Evolutionary conservation across 805 yeast genomes (phyloP).

Genomic region (Pichia nanzhaoensis): DNA sequence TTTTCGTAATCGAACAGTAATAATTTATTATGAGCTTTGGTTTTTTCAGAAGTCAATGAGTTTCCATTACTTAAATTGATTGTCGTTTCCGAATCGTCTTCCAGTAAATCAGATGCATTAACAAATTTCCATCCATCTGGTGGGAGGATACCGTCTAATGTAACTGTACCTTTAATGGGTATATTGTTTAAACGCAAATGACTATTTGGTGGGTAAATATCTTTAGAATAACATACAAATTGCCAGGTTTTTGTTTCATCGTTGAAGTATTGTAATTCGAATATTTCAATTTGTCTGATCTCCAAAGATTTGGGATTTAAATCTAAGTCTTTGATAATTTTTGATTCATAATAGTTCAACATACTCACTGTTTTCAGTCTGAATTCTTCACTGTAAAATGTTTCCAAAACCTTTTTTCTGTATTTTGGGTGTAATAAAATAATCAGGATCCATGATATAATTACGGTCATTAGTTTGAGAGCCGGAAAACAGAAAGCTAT

Average conservation of each 20-base stretch:
- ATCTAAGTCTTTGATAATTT: conserved; percentile 34
- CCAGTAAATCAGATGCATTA: conserved; percentile 3
- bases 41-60: too few species aligned
- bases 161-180: conserved; percentile 24
- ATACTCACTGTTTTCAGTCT: conserved; percentile 42
- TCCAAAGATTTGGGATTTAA: conserved; percentile 29
- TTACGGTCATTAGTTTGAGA: conserved; percentile 30
- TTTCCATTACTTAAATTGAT: not conserved
- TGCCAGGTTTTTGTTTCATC: conserved; percentile 52
- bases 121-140: conserved; percentile 55
- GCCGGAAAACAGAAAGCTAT: conserved; percentile 21
- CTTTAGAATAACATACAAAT: conserved; percentile 49
- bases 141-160: conserved; percentile 40
- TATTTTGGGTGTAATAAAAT: conserved; percentile 47
- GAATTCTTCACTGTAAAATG: conserved; percentile 58
- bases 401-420: conserved; percentile 40
- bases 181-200: conserved; percentile 29
- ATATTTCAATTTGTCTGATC: conserved; percentile 52
- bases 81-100: not conserved
- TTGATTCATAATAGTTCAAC: conserved; percentile 43
- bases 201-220: conserved; percentile 47
- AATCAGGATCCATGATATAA: conserved; percentile 43
- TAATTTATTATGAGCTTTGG: not conserved
- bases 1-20: conserved; percentile 8
- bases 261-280: conserved; percentile 55